Evolutionary conservation across 129 eudicot genomes (phyloP).

Genomic region (Pseudognaphalium luteoalbum): DNA sequence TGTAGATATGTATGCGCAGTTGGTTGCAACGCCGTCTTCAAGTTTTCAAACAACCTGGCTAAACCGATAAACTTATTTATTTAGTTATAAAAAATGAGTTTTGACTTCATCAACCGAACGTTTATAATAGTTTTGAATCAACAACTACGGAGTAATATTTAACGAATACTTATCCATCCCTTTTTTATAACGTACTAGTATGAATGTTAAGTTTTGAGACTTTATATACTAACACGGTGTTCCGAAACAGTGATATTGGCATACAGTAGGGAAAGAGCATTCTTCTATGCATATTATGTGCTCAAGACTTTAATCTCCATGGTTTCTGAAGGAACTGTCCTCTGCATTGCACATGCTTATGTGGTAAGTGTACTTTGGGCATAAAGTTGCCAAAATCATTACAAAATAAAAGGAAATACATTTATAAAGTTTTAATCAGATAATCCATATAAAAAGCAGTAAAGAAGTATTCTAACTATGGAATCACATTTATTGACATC

Average conservation of each 20-base stretch:
- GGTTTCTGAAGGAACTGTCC: slow-evolving; percentile 76
- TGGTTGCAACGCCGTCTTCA: too few species aligned
- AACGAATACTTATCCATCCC: background rate
- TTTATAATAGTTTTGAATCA: too few species aligned
- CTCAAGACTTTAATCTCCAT: slow-evolving; percentile 68
- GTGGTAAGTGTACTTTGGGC: slow-evolving; percentile 43
- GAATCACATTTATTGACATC: background rate
- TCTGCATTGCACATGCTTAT: slow-evolving; percentile 76
- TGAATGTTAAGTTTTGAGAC: background rate
- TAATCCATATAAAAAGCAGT: too few species aligned
- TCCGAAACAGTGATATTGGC: slow-evolving; percentile 61
- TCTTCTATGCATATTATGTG: slow-evolving; percentile 64
- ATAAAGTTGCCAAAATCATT: background rate
- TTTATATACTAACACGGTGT: slow-evolving; percentile 16
- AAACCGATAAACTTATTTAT: too few species aligned
- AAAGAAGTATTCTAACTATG: too few species aligned
- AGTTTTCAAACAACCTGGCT: too few species aligned
- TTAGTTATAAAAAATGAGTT: too few species aligned
- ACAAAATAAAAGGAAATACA: background rate
- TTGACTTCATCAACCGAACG: too few species aligned
- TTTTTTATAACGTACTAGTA: background rate
- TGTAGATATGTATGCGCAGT: too few species aligned
- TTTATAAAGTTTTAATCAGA: background rate
- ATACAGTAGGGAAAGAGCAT: slow-evolving; percentile 48
- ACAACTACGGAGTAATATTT: too few species aligned